Base-by-base conservation (phyloP, 371 early-diverging fungal species). In the Batrachochytrium dendrobatidis region DNA sequence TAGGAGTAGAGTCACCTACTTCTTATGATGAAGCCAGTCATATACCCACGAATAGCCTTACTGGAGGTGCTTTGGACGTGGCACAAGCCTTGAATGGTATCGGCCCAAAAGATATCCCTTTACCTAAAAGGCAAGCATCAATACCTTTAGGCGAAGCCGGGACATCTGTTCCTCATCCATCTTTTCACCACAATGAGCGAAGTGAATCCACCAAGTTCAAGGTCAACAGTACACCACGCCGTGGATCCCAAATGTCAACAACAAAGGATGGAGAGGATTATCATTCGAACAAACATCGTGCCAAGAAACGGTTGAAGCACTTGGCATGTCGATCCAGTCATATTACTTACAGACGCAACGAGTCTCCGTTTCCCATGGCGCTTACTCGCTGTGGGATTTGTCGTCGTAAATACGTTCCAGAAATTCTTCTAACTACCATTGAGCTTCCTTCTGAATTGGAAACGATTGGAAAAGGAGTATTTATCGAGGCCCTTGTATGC, bases 371-470 rank as follows among this genome's bases (percentile, higher is more conserved):
- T 59, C 84, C 86, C 1, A 85, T 83, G 83, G 71, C 77, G 15
- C 74, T 82, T 34, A 70, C 79, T 32, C 74, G 75, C 39, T 88
- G 89, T 56, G 78, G 71, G 22, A 63, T 68, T 24, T 88, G 89
- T 70, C 69, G 74, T 56, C 79, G 76, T 46, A 79, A 79, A 39
- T 80, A 76, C 59, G 89, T 88, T 1, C 87, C 89, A 1, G 88
- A 88, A 59, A 72, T 88, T 15, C 46, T 86, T 18, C 64, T 88
- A 53, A 70, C 78, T 31, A 87, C 87, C 1, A 77, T 83, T 1
- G 87, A 88, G 33, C 77, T 82, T 7, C 86, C 87, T n/a, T 61
- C 73, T 6, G 87, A 87, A 58, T 61, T 88, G 32, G 79, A 81
- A 34, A 72, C 71, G 0, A 61, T 76, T 18, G 73, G 74, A 20